Percentiles rank a stretch among this genome's conserved stretches.
These are phyloP conservation scores for Pseudevernia furfuracea DNA, from an alignment of 495 filamentous ascomycete species.

Conservation along the genomic window DNA sequence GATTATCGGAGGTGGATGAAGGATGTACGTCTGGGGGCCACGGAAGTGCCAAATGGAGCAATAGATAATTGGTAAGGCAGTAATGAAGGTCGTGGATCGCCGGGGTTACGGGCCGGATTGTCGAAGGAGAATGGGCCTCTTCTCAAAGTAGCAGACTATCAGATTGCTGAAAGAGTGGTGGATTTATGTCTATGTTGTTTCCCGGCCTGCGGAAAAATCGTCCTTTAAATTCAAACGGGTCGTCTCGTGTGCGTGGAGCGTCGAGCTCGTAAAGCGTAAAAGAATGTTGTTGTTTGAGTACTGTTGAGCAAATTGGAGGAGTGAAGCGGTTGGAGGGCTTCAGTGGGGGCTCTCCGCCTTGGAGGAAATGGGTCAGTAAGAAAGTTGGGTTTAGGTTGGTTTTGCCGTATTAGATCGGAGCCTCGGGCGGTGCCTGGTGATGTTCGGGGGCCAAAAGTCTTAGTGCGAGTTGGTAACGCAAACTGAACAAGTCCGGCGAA, in stretches of 20 bases:
- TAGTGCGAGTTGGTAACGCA: conserved; percentile 14
- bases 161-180: background rate
- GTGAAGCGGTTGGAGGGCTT: conserved; percentile 17
- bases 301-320: conserved; percentile 2
- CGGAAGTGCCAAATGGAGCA: conserved; percentile 11
- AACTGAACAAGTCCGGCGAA: conserved; percentile 7
- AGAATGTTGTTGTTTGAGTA: conserved; percentile 1
- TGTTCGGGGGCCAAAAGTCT: conserved; percentile 21
- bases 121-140: background rate
- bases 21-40: conserved; percentile 14
- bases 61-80: conserved; percentile 3
- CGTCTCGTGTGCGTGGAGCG: conserved; percentile 20
- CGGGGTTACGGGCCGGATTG: background rate
- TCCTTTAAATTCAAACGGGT: background rate
- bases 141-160: conserved; percentile 1
- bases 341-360: conserved; percentile 20
- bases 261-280: conserved; percentile 20
- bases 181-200: conserved; percentile 7
- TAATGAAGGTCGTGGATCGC: conserved; percentile 12
- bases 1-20: conserved; percentile 16
- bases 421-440: conserved; percentile 24
- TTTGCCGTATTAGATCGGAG: conserved; percentile 15
- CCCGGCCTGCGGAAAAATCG: conserved; percentile 22
- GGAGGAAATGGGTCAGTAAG: background rate
- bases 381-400: conserved; percentile 5